phyloP scores from a whole-genome alignment of 306 rosid genomes.

The Pyrus communis region DNA sequence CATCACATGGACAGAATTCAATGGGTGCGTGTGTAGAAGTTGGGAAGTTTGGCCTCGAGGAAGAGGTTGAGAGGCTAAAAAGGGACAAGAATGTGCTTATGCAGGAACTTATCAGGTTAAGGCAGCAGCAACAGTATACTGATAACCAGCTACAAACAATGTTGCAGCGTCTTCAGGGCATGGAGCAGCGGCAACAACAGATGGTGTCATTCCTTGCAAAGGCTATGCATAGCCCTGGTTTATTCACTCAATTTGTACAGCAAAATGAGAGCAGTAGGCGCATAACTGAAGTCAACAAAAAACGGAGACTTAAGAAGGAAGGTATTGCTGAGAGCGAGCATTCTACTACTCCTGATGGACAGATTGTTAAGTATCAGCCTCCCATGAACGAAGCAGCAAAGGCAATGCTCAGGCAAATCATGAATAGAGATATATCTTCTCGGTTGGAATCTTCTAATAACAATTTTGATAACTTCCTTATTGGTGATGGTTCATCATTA shows the following conservation, averaged over 20 bases:
- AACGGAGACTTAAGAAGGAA: slow-evolving; percentile 79
- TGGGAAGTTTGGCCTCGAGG: slow-evolving; percentile 95
- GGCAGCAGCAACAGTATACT: slow-evolving; percentile 97
- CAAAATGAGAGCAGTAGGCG: slow-evolving; percentile 81
- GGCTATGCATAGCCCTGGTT: slow-evolving; percentile 95
- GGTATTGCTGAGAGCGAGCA: slow-evolving; percentile 43
- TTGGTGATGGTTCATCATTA: slow-evolving; percentile 56
- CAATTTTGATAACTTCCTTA: slow-evolving; percentile 39
- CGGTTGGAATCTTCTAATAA: slow-evolving; percentile 42
- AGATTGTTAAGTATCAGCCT: slow-evolving; percentile 80
- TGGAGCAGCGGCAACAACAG: slow-evolving; percentile 97
- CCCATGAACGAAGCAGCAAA: slow-evolving; percentile 61
- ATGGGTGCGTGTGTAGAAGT: slow-evolving; percentile 94
- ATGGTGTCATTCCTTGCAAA: slow-evolving; percentile 98
- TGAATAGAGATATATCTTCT: slow-evolving; percentile 60
- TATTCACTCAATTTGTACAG: slow-evolving; percentile 89
- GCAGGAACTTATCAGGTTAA: slow-evolving; percentile 95
- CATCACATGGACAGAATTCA: slow-evolving; percentile 69
- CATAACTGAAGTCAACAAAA: slow-evolving; percentile 70
- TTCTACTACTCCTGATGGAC: slow-evolving; percentile 67
- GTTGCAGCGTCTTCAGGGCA: slow-evolving; percentile 94
- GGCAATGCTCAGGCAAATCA: slow-evolving; percentile 73
- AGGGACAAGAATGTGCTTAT: slow-evolving; percentile 95
- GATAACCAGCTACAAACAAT: slow-evolving; percentile 86
- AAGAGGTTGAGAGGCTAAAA: slow-evolving; percentile 94